Evolutionary conservation across 306 rosid species (phyloP).

Genomic region (Trifolium dubium): DNA sequence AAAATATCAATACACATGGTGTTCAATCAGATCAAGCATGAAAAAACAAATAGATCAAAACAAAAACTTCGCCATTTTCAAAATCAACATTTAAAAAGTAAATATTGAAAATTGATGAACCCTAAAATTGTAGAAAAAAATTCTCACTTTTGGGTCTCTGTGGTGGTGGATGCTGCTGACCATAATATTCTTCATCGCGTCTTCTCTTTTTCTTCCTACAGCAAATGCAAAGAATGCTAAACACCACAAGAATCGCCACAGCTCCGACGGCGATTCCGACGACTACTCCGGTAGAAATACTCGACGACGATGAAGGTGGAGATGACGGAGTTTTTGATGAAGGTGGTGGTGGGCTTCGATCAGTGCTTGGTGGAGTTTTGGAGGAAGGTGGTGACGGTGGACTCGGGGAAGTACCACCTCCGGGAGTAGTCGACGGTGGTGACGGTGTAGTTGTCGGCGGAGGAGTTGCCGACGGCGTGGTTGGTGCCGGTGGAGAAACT

Average conservation of each 20-base stretch:
- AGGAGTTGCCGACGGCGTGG: slow-evolving; percentile 30
- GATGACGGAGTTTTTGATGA: slow-evolving; percentile 42
- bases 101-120: not conserved
- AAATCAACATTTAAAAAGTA: not conserved
- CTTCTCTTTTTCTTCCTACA: slow-evolving; percentile 76
- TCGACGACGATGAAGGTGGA: slow-evolving; percentile 46
- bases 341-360: slow-evolving; percentile 5
- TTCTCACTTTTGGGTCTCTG: slow-evolving; percentile 69
- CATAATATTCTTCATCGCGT: slow-evolving; percentile 62
- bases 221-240: slow-evolving; percentile 65
- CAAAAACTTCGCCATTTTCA: not conserved
- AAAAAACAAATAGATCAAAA: not conserved
- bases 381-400: slow-evolving; percentile 39
- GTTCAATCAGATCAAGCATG: slow-evolving; percentile 39
- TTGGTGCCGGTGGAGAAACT: slow-evolving; percentile 11
- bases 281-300: slow-evolving; percentile 56
- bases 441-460: slow-evolving; percentile 29
- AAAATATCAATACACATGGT: slow-evolving; percentile 2
- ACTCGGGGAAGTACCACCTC: slow-evolving; percentile 39
- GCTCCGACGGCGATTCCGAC: slow-evolving; percentile 80
- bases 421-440: slow-evolving; percentile 6
- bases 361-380: slow-evolving; percentile 41
- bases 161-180: slow-evolving; percentile 63
- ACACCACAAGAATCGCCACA: slow-evolving; percentile 58
- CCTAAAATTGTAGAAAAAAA: slow-evolving; percentile 4